A percentile compares a stretch with the other conserved stretches of the same genome.
Conservation (phyloP, 352 stramenopile genomes). For the Globisporangium takayamanum region DNA sequence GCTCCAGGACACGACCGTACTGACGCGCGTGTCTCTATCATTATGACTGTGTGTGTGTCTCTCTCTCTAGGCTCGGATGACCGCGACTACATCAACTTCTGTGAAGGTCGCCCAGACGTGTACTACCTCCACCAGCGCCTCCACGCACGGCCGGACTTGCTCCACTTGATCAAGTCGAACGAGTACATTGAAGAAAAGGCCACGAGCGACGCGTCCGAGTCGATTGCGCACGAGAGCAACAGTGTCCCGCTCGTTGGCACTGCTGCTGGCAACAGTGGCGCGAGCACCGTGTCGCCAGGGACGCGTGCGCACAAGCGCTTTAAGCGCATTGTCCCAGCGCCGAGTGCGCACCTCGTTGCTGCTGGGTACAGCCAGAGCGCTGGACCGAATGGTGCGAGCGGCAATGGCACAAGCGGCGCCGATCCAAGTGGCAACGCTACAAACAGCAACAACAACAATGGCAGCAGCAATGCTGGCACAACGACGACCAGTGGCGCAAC, state of each 20-base stretch:
- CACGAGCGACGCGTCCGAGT: slow-evolving; percentile 50
- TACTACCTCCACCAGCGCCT: slow-evolving; percentile 78
- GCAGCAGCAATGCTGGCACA: background rate
- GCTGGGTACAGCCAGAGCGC: slow-evolving; percentile 1
- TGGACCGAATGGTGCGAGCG: background rate
- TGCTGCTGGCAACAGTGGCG: background rate
- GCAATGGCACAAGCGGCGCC: slow-evolving; percentile 1
- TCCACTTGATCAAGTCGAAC: slow-evolving; percentile 80
- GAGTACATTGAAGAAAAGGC: slow-evolving; percentile 79
- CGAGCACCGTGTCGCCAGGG: slow-evolving; percentile 8
- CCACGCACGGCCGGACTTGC: slow-evolving; percentile 58
- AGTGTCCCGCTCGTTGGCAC: slow-evolving; percentile 1
- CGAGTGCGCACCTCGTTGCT: background rate
- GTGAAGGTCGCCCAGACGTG: slow-evolving; percentile 61
- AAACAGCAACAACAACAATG: slow-evolving; percentile 3
- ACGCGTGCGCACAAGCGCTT: slow-evolving; percentile 54
- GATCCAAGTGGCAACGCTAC: background rate
- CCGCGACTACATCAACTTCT: slow-evolving; percentile 77
- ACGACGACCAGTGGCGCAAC: background rate
- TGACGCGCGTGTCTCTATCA: slow-evolving; percentile 14
- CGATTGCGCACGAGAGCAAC: slow-evolving; percentile 18
- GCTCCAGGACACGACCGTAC: slow-evolving; percentile 5
- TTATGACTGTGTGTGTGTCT: slow-evolving; percentile 13
- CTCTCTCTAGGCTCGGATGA: slow-evolving; percentile 49
- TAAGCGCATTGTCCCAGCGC: slow-evolving; percentile 39